Conservation (phyloP, 129 eudicot genomes). For the Arctium lappa region DNA sequence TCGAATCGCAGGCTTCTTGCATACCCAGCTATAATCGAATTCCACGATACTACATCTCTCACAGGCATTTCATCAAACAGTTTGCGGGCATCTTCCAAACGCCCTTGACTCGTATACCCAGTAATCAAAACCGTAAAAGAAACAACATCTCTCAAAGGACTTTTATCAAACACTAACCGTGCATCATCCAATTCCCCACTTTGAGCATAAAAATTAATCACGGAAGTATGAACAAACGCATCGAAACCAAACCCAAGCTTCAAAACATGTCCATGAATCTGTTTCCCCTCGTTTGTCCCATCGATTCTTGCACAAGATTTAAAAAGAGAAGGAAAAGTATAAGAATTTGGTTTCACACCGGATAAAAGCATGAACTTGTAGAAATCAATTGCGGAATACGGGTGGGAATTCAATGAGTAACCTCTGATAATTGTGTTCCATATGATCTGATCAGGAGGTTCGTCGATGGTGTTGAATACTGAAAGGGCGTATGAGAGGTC, state of each 20-base stretch:
- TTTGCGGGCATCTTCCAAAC: conserved; percentile 37
- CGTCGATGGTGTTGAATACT: conserved; percentile 44
- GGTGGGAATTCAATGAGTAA: conserved; percentile 20
- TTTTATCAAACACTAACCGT: conserved; percentile 50
- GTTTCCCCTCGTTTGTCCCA: conserved; percentile 12
- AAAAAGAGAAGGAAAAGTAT: conserved; percentile 37
- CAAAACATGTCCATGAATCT: conserved; percentile 35
- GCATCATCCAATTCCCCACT: conserved; percentile 61
- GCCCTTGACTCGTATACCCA: conserved; percentile 48
- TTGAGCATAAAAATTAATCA: conserved; percentile 56
- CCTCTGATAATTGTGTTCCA: conserved; percentile 51
- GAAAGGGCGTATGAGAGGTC: conserved; percentile 48
- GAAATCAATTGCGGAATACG: conserved; percentile 13
- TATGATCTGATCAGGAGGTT: conserved; percentile 28
- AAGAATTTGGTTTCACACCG: conserved; percentile 30
- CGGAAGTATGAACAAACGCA: conserved; percentile 43
- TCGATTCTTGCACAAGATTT: conserved; percentile 26
- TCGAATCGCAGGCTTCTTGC: conserved; percentile 28
- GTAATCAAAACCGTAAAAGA: conserved; percentile 65
- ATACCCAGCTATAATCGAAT: conserved; percentile 53
- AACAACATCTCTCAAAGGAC: conserved; percentile 53
- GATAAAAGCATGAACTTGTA: conserved; percentile 35
- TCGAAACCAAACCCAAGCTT: conserved; percentile 30
- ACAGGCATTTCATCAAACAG: conserved; percentile 54
- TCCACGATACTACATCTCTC: conserved; percentile 73